Base-by-base conservation (phyloP, 345 rosid genomes). In the Raphanus raphanistrum region DNA sequence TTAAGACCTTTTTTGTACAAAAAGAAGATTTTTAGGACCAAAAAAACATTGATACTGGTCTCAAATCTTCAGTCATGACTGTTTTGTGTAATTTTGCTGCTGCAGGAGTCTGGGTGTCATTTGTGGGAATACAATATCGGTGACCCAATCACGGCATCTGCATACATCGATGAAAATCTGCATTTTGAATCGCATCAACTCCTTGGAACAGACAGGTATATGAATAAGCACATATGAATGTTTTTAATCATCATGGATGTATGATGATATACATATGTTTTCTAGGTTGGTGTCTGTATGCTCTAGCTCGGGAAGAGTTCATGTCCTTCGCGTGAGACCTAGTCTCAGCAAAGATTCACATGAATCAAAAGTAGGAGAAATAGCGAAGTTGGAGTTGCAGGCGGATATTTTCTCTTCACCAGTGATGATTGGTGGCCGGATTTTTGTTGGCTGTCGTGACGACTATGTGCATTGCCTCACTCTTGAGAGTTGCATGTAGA, bases 321-420 rank as follows among this genome's bases (percentile, higher is more conserved):
- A 80, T 78, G 67, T 92, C 76, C 89, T 95, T 70, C 76, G 84
- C 26, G 38, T 90, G 75, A 83, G 76, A 43, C 16, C 45, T 32
- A 79, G 80, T 62, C 59, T 54, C 48, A 57, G 63, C 8, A 77
- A 61, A 55, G 80, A 79, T 66, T 62, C 55, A 54, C 60, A 68
- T 76, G 76, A 79, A 21, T 17, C 76, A n/a, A 77, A 64, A 17
- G 98, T 90, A 76, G 76, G 65, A 73, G 93, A 90, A 84, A 82
- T 87, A 31, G 84, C 88, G 2, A 84, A 81, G 61, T 16, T 84
- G 74, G 83, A 87, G 72, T 86, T 92, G 12, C 83, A 78, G 12
- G 97, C 88, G 59, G 92, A 92, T 45, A 82, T 92, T 60, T 95
- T 92, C 81, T 95, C 99, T 52, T 95, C 97, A 15, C 97, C 98